Base-by-base conservation (phyloP, 495 filamentous ascomycete genomes). In the Penicillium pulvis region DNA sequence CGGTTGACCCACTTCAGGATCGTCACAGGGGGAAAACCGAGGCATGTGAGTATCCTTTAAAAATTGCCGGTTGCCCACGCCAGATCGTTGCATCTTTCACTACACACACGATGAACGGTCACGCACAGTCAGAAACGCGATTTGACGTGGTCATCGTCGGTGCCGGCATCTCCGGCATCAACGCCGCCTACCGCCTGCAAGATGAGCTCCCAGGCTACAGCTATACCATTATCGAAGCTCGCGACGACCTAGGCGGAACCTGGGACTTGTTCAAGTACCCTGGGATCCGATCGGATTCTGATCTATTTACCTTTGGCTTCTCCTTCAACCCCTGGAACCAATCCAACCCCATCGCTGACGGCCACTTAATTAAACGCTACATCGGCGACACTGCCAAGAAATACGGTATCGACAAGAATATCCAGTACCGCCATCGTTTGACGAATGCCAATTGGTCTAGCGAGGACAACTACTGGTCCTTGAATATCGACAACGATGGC, bases 161-260 rank as follows among this genome's bases (percentile, higher is more conserved):
- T 45, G 87, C 89, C 1, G 89, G 90, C 23, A 83, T 93, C 59
- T 88, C 85, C 45, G 90, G 89, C 53, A 87, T 92, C 75, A 92
- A 93, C 66, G 75, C 85, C 44, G 89, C 79, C 9, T 91, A 92
- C 61, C 82, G 85, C 8, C 61, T 93, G 0, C 87, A 90, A 64
- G 75, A 77, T 1, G 71, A 83, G 58, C 66, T 85, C 6, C 75
- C 89, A 0, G 62, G 77, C 44, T 71, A 74, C 51, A 75, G 62
- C 56, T 90, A 84, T 65, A 75, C 81, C 36, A 79, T 92, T 54
- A 77, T 91, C 30, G 88, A 91, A 68, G 74, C 78, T 2, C 83
- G 87, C 36, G 63, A 73, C 49, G 73, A 71, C 4, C 73, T 90
- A 6, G 88, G 88, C 12, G 88, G 88, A 1, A 92, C 88, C 1